phyloP scores from a whole-genome alignment of 1,139 yeast genomes.

The Saccharomyces hybrid region DNA sequence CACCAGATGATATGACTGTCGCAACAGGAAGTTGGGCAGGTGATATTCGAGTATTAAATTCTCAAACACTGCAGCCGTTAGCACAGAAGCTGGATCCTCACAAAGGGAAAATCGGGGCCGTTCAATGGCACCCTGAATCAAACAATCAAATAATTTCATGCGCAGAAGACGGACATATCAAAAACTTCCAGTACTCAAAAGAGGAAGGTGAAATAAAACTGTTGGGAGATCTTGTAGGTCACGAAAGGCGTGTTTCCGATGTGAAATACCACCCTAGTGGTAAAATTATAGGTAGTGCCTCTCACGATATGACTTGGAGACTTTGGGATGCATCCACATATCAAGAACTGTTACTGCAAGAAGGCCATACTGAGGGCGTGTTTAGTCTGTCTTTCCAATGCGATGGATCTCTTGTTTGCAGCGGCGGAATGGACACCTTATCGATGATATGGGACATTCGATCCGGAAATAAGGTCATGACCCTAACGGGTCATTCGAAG shows the following conservation, averaged over 20 bases:
- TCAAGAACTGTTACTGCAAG: constrained; percentile 51
- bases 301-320: constrained; percentile 85
- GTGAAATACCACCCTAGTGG: constrained; percentile 62
- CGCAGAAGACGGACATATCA: constrained; percentile 57
- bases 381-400: constrained; percentile 57
- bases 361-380: constrained; percentile 79
- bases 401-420: constrained; percentile 70
- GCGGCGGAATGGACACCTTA: constrained; percentile 76
- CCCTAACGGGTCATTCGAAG: constrained; percentile 59
- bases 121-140: constrained; percentile 51
- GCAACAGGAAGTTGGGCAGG: constrained; percentile 90
- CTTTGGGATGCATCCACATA: constrained; percentile 64
- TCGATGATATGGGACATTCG: constrained; percentile 82
- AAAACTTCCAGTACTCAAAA: constrained; percentile 17
- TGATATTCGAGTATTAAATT: constrained; percentile 44
- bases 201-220: constrained; percentile 1
- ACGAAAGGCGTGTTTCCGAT: constrained; percentile 51
- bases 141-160: constrained; percentile 41
- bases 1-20: too few species aligned
- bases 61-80: constrained; percentile 34
- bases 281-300: constrained; percentile 54
- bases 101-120: constrained; percentile 58
- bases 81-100: constrained; percentile 26
- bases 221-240: constrained; percentile 33
- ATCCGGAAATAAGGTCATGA: constrained; percentile 59